Base-by-base conservation (phyloP, 2,329 filamentous ascomycete species). In the Lasiodiplodia citricola region DNA sequence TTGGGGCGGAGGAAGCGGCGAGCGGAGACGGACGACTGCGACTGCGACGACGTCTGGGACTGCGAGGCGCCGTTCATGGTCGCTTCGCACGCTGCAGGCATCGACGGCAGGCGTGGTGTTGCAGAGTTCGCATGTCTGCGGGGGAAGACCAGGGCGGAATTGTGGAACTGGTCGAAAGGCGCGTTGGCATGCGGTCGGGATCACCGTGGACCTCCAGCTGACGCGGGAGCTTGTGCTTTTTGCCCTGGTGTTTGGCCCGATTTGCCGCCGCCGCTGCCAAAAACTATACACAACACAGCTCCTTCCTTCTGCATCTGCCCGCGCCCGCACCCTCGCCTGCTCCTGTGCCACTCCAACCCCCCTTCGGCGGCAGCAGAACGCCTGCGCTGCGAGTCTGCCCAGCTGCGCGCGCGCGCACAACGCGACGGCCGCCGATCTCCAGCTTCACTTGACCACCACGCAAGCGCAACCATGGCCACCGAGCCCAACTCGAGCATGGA, bases 1-100 rank as follows among this genome's bases (percentile, higher is more conserved):
- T 71, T 79, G 64, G 77, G 77, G 69, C 79, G 75, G 70, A 76
- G 58, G 68, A 74, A 78, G 71, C 79, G 79, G 74, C 77, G 77
- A 67, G 76, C 74, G 31, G 75, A 74, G 71, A 73, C 73, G 6
- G 60, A 38, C 13, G 60, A 10, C 47, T 64, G 60, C 47, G 60
- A 64, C 44, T 64, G 57, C 37, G 72, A 74, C 70, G 75, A 51
- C 51, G 67, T 11, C 31, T 60, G 57, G 25, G 72, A 74, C 70
- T 76, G 58, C 47, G 68, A 68, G 38, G 52, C 52, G 47, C 69
- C 70, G 60, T 66, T 71, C 70, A 71, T 71, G 47, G 60, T 64
- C 64, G 55, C 63, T 55, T 28, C 44, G 47, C 41, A 41, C 54
- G 55, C 65, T n/a, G 38, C 41, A 41, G 52, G n/a, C 64, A 21